phyloP scores from a whole-genome alignment of 2,329 filamentous ascomycete species.

The Nemania sp. region DNA sequence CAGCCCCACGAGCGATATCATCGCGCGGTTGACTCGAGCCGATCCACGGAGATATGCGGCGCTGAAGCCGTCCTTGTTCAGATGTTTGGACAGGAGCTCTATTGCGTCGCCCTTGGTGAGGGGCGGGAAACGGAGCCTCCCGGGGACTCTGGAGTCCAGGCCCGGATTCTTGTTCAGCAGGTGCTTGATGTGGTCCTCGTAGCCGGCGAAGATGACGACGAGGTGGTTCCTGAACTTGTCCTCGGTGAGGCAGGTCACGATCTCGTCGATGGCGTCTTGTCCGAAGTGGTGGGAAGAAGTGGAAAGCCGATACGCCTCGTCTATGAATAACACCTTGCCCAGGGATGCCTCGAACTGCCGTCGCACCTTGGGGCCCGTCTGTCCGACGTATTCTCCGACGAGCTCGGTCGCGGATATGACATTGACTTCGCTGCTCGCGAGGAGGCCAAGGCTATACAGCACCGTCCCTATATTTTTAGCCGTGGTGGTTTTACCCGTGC shows the following conservation, averaged over 20 bases:
- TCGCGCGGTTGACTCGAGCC: not conserved
- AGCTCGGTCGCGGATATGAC: slow-evolving; percentile 72
- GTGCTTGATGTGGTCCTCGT: slow-evolving; percentile 13
- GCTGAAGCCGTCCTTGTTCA: slow-evolving; percentile 9
- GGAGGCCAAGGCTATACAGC: slow-evolving; percentile 74
- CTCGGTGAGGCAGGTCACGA: slow-evolving; percentile 3
- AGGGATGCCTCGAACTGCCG: slow-evolving; percentile 57
- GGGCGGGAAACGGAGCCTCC: slow-evolving; percentile 19
- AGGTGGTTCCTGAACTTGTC: slow-evolving; percentile 13
- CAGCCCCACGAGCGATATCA: slow-evolving; percentile 5
- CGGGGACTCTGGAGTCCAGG: slow-evolving; percentile 20
- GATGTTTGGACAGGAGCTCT: slow-evolving; percentile 3
- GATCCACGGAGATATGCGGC: not conserved
- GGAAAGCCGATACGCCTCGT: slow-evolving; percentile 70
- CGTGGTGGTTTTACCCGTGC: slow-evolving; percentile 66
- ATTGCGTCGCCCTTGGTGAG: not conserved
- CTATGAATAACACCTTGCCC: slow-evolving; percentile 71
- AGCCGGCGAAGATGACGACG: slow-evolving; percentile 9
- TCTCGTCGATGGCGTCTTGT: slow-evolving; percentile 54
- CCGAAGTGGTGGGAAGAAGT: slow-evolving; percentile 61
- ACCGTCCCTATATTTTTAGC: slow-evolving; percentile 75
- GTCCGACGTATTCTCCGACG: slow-evolving; percentile 66
- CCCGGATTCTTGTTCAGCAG: slow-evolving; percentile 25
- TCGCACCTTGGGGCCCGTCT: slow-evolving; percentile 62
- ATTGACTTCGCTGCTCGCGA: slow-evolving; percentile 62